A percentile compares a stretch with the other conserved stretches of the same genome.
phyloP scores from a whole-genome alignment of 805 yeast genomes.

The Pichia cabralensis region DNA sequence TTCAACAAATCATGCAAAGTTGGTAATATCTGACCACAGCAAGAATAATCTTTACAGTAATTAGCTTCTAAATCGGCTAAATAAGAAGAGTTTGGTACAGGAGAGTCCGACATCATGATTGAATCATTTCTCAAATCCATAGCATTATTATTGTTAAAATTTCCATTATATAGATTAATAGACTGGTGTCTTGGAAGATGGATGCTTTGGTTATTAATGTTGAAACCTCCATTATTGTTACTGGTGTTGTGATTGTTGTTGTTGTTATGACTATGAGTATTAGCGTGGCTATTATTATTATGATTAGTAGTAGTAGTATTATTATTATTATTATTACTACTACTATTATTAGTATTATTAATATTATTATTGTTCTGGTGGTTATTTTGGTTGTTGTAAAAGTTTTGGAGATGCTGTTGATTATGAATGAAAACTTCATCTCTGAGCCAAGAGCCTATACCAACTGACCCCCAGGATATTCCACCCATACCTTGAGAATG shows the following conservation, averaged over 20 bases:
- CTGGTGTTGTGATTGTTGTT: constrained; percentile 6
- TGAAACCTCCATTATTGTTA: neutral
- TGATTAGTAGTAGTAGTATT: too few relatives aligned
- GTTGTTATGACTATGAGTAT: constrained; percentile 10
- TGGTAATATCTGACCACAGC: constrained; percentile 90
- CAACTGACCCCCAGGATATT: constrained; percentile 91
- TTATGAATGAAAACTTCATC: constrained; percentile 70
- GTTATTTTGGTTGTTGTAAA: neutral
- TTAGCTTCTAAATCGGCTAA: constrained; percentile 90
- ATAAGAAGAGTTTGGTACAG: constrained; percentile 64
- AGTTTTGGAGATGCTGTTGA: neutral
- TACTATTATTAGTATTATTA: constrained; percentile 12
- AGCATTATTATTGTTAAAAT: constrained; percentile 13
- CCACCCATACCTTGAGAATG: constrained; percentile 99
- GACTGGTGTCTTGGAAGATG: constrained; percentile 10
- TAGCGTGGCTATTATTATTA: constrained; percentile 3
- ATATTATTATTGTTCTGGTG: neutral
- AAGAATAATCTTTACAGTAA: constrained; percentile 91
- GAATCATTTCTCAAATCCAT: constrained; percentile 22
- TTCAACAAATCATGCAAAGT: constrained; percentile 87
- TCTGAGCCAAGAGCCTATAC: constrained; percentile 91
- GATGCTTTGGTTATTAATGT: constrained; percentile 6
- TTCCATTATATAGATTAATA: constrained; percentile 11
- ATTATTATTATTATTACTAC: constrained; percentile 4
- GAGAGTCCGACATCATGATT: constrained; percentile 37